phyloP scores from a whole-genome alignment of 306 rosid genomes.

The Glycine tomentella region DNA sequence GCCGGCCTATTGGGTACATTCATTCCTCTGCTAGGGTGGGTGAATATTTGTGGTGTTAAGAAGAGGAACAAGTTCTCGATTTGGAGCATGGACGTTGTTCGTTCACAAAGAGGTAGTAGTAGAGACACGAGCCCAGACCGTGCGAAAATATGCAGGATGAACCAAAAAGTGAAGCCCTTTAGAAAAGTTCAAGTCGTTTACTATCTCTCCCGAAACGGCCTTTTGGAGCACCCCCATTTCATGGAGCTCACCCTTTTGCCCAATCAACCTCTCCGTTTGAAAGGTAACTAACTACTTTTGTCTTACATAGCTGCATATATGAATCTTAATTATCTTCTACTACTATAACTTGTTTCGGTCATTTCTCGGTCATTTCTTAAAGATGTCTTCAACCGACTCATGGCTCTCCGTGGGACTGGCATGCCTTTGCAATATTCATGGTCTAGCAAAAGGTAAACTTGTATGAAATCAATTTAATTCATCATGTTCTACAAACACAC shows the following conservation, averaged over 20 bases:
- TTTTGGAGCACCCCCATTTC: constrained; percentile 88
- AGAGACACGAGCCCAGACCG: constrained; percentile 73
- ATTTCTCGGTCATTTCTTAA: constrained; percentile 2
- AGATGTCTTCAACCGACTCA: constrained; percentile 82
- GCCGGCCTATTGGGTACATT: too few species aligned
- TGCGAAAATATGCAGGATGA: constrained; percentile 55
- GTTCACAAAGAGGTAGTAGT: constrained; percentile 50
- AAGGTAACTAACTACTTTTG: background rate
- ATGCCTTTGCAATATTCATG: constrained; percentile 88
- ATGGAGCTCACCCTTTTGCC: constrained; percentile 70
- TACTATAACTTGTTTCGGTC: too few species aligned
- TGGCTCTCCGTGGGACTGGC: constrained; percentile 77
- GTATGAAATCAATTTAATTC: too few species aligned
- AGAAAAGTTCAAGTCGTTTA: constrained; percentile 82
- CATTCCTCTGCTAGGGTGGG: too few species aligned
- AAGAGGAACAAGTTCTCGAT: too few species aligned
- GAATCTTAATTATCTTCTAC: too few species aligned
- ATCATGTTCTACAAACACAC: background rate
- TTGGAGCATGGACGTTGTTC: constrained; percentile 61
- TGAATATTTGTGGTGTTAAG: too few species aligned
- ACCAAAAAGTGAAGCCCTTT: constrained; percentile 38
- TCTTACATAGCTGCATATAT: too few species aligned
- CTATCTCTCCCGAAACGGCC: constrained; percentile 85
- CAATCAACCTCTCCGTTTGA: constrained; percentile 82
- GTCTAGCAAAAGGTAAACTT: constrained; percentile 79